phyloP scores from a whole-genome alignment of 306 rosid species.

The Malus sylvestris region DNA sequence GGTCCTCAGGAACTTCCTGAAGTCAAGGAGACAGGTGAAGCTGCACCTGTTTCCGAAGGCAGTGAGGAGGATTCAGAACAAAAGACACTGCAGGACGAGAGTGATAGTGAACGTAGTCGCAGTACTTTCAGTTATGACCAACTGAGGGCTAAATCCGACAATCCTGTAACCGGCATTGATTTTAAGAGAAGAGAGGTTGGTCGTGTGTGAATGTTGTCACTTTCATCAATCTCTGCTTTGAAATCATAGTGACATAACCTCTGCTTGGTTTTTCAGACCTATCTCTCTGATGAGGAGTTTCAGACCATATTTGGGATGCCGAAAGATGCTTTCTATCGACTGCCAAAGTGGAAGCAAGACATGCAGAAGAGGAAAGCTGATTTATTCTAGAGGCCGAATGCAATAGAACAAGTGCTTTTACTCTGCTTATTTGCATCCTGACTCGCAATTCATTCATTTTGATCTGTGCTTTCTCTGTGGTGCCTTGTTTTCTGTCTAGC shows the following conservation, averaged over 20 bases:
- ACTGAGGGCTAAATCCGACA: slow-evolving; percentile 74
- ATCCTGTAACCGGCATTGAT: slow-evolving; percentile 78
- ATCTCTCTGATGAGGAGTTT: slow-evolving; percentile 82
- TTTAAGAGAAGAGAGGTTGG: slow-evolving; percentile 88
- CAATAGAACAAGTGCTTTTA: slow-evolving; percentile 17
- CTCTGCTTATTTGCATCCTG: slow-evolving; percentile 30
- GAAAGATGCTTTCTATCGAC: slow-evolving; percentile 78
- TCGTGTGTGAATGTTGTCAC: not conserved
- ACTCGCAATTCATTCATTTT: slow-evolving; percentile 35
- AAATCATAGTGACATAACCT: slow-evolving; percentile 7
- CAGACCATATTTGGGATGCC: slow-evolving; percentile 52
- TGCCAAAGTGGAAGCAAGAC: slow-evolving; percentile 98
- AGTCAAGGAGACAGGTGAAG: slow-evolving; percentile 51
- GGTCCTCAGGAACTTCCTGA: slow-evolving; percentile 53
- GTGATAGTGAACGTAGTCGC: slow-evolving; percentile 31
- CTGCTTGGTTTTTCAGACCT: slow-evolving; percentile 44
- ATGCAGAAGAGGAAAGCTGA: slow-evolving; percentile 87
- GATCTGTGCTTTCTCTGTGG: slow-evolving; percentile 40
- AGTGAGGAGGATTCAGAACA: slow-evolving; percentile 44
- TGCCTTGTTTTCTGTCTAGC: slow-evolving; percentile 33
- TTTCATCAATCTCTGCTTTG: not conserved
- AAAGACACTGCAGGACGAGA: slow-evolving; percentile 37
- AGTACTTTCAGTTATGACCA: slow-evolving; percentile 68
- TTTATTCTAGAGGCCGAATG: slow-evolving; percentile 47
- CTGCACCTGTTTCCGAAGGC: slow-evolving; percentile 39